phyloP scores from a whole-genome alignment of 495 filamentous ascomycete species.

The Daldinia childiae region DNA sequence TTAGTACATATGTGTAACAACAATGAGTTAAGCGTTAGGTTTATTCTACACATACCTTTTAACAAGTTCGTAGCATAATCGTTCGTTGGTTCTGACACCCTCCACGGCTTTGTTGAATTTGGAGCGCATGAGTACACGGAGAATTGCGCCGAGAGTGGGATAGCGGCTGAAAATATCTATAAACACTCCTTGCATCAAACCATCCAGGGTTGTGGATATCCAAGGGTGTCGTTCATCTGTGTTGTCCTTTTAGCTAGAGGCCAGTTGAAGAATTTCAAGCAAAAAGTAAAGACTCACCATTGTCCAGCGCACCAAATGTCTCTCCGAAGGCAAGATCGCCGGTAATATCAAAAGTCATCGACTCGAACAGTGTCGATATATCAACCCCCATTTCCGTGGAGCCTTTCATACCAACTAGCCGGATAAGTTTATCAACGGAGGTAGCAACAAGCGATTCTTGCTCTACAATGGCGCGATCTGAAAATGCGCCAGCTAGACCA shows the following conservation, averaged over 20 bases:
- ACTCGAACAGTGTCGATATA: conserved; percentile 19
- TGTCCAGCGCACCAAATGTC: conserved; percentile 57
- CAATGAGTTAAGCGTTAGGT: too few species aligned
- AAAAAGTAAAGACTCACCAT: conserved; percentile 24
- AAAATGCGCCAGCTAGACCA: conserved; percentile 49
- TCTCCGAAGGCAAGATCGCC: conserved; percentile 61
- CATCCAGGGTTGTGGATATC: conserved; percentile 50
- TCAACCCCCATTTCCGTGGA: conserved; percentile 20
- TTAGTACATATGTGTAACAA: conserved; percentile 1
- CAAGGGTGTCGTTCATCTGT: conserved; percentile 52
- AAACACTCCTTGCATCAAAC: conserved; percentile 46
- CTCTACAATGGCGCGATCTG: conserved; percentile 49
- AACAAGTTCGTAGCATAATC: conserved; percentile 24
- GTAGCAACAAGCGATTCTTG: conserved; percentile 56
- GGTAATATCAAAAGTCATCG: conserved; percentile 58
- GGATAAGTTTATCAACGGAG: conserved; percentile 20
- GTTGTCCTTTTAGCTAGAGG: neutral
- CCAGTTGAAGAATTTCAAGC: neutral
- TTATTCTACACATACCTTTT: conserved; percentile 27
- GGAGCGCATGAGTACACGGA: conserved; percentile 15
- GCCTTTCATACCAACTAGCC: conserved; percentile 9
- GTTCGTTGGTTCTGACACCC: conserved; percentile 28
- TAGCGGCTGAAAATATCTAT: conserved; percentile 18
- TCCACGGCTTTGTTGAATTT: conserved; percentile 8
- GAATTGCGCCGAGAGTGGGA: neutral